phyloP scores from a whole-genome alignment of 129 eudicot species.

The Tagetes patula region DNA sequence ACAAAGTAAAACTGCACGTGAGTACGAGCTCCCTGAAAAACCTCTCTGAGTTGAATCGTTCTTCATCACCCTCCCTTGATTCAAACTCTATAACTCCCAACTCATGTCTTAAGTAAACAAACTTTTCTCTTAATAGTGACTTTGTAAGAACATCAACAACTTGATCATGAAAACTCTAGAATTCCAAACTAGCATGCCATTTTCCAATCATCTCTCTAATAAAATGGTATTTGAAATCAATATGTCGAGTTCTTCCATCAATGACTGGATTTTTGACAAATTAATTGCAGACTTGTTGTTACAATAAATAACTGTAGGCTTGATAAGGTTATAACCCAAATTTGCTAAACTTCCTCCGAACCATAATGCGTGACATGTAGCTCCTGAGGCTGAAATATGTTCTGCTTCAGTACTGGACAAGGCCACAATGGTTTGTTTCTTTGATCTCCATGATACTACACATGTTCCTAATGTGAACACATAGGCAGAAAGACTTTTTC shows the following conservation, averaged over 20 bases:
- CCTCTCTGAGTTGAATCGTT: neutral
- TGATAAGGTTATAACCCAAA: accelerated
- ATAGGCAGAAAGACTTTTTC: neutral
- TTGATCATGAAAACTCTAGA: neutral
- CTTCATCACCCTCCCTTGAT: no score
- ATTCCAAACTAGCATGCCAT: neutral
- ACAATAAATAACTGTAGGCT: neutral
- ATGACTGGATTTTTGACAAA: neutral
- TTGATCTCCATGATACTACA: neutral
- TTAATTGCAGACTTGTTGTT: neutral
- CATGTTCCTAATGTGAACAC: neutral
- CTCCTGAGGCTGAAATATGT: neutral
- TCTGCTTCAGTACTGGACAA: neutral
- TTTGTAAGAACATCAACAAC: neutral
- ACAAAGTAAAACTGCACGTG: neutral
- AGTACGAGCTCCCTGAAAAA: neutral
- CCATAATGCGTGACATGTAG: neutral
- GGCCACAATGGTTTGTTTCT: neutral
- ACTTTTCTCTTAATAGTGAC: neutral
- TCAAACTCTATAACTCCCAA: no score
- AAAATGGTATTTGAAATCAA: neutral
- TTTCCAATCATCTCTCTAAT: neutral
- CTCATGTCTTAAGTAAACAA: no score
- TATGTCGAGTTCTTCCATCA: no score
- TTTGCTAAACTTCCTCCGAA: neutral